Percentiles rank a stretch among this genome's conserved stretches.
Evolutionary conservation across 192 early-diverging fungal genomes (phyloP).

Genomic region (Umbelopsis sp.): DNA sequence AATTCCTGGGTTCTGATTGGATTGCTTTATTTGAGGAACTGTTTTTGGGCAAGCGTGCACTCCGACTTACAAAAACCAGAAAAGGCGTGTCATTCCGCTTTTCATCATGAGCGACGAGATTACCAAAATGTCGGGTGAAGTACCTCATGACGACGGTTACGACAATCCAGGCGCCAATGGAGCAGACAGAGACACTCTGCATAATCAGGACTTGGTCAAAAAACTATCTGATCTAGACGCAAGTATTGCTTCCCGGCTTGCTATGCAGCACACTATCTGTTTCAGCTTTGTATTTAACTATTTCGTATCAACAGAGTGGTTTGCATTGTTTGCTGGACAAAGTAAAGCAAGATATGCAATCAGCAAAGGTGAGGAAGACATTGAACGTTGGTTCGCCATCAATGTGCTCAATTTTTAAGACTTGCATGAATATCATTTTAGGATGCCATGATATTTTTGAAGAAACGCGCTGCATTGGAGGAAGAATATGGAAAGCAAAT

Average conservation of each 20-base stretch:
- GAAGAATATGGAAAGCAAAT: slow-evolving; percentile 87
- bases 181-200: background rate
- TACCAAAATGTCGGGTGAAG: slow-evolving; percentile 17
- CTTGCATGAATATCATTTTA: slow-evolving; percentile 12
- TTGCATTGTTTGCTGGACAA: slow-evolving; percentile 66
- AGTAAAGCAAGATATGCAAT: slow-evolving; percentile 66
- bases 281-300: background rate
- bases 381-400: background rate
- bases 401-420: background rate
- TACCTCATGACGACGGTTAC: background rate
- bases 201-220: background rate
- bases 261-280: background rate
- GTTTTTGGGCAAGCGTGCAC: slow-evolving; percentile 13
- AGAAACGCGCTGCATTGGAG: slow-evolving; percentile 88
- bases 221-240: slow-evolving; percentile 19
- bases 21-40: slow-evolving; percentile 11
- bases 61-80: background rate
- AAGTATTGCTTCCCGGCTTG: background rate
- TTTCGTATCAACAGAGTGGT: slow-evolving; percentile 54
- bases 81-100: background rate
- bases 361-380: slow-evolving; percentile 60
- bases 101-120: slow-evolving; percentile 15
- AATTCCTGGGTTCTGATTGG: slow-evolving; percentile 8
- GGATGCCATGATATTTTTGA: slow-evolving; percentile 83
- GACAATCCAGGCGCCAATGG: background rate